Percentiles rank a stretch among this genome's conserved stretches.
These are phyloP conservation scores for Parascedosporium putredinis DNA, from an alignment of 2,329 filamentous ascomycete genomes.

Conservation along the genomic window DNA sequence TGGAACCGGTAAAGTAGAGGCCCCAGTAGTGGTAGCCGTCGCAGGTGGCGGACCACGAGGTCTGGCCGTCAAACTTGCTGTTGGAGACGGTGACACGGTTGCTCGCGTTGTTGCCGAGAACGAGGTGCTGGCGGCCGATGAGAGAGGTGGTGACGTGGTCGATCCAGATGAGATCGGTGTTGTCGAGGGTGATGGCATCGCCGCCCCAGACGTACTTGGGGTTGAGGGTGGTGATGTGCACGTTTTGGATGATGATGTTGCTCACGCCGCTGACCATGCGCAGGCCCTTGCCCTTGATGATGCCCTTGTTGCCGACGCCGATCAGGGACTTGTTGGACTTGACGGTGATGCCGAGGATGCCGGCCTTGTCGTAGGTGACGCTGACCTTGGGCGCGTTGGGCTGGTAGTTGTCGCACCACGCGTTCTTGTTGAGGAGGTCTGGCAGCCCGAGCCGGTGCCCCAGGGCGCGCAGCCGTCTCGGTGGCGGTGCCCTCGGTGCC, in stretches of 20 bases:
- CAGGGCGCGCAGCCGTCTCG: slow-evolving; percentile 47
- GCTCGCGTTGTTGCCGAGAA: slow-evolving; percentile 41
- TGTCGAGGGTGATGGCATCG: slow-evolving; percentile 43
- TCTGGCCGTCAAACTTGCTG: slow-evolving; percentile 45
- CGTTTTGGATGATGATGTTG: slow-evolving; percentile 48
- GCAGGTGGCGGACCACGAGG: slow-evolving; percentile 45
- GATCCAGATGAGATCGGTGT: slow-evolving; percentile 36
- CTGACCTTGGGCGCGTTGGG: slow-evolving; percentile 33
- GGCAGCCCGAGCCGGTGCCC: slow-evolving; percentile 41
- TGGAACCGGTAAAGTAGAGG: slow-evolving; percentile 45
- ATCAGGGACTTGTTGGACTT: slow-evolving; percentile 47
- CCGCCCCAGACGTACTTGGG: slow-evolving; percentile 50
- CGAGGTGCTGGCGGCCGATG: slow-evolving; percentile 50
- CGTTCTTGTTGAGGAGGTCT: slow-evolving; percentile 50
- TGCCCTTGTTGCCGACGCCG: slow-evolving; percentile 38
- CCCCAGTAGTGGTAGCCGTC: slow-evolving; percentile 51
- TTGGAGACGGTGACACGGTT: slow-evolving; percentile 51
- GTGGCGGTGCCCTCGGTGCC: slow-evolving; percentile 42
- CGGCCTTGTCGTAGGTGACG: slow-evolving; percentile 41
- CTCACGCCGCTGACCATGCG: slow-evolving; percentile 31
- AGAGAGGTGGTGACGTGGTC: slow-evolving; percentile 46
- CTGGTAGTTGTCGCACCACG: slow-evolving; percentile 51
- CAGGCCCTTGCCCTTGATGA: slow-evolving; percentile 49
- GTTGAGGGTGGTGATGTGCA: slow-evolving; percentile 45
- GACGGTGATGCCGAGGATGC: slow-evolving; percentile 37